Conservation (phyloP, 805 yeast genomes). For the Spathaspora arborariae region DNA sequence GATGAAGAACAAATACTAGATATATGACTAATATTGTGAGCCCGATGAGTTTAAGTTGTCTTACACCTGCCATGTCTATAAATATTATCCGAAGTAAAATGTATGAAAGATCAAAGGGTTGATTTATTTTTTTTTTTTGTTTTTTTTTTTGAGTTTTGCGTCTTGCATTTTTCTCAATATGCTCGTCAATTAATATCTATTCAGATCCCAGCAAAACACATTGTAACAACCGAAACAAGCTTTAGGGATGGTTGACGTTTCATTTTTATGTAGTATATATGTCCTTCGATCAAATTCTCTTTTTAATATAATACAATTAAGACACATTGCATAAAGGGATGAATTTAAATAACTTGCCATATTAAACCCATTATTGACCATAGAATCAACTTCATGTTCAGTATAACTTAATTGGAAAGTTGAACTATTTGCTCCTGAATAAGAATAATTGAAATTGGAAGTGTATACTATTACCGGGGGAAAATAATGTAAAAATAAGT, state of each 20-base stretch:
- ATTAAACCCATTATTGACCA: conserved; percentile 51
- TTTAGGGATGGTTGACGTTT: conserved; percentile 6
- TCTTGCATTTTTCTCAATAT: neutral
- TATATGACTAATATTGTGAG: conserved; percentile 6
- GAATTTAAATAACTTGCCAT: conserved; percentile 47
- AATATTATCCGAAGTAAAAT: neutral
- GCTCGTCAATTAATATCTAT: neutral
- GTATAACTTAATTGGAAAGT: conserved; percentile 55
- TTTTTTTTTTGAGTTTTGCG: neutral
- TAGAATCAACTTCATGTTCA: conserved; percentile 35
- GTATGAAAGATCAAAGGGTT: neutral
- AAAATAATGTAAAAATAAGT: conserved; percentile 15
- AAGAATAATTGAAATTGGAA: conserved; percentile 42
- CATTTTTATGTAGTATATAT: neutral
- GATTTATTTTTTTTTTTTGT: neutral
- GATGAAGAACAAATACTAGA: conserved; percentile 8
- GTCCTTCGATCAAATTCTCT: conserved; percentile 42
- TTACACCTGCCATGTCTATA: conserved; percentile 9
- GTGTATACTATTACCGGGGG: conserved; percentile 56
- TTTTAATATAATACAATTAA: conserved; percentile 56
- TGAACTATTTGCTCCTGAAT: conserved; percentile 46
- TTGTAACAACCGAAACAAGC: conserved; percentile 12
- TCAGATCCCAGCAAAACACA: conserved; percentile 9
- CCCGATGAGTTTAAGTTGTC: conserved; percentile 8
- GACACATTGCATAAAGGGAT: conserved; percentile 42